Evolutionary conservation across 192 early-diverging fungal genomes (phyloP), one percentile per base, ranked within the genome.

Genomic region (Phlyctochytrium planicorne): DNA sequence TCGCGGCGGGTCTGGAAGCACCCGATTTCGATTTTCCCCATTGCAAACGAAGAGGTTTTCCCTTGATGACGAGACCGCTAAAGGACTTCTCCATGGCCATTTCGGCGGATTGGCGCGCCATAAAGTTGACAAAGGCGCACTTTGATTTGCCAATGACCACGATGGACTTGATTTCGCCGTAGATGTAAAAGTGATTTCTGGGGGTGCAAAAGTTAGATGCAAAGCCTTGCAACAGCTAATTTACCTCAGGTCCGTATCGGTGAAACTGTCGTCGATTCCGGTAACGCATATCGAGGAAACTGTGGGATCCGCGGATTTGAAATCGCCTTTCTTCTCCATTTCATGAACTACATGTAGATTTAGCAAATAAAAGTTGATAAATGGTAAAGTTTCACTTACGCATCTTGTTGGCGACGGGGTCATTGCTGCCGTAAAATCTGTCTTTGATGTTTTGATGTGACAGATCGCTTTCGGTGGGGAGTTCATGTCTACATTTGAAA

Each of bases 391-490:
- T n/a, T 50, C 80, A 81, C 63, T 77, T 83, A 24, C 85, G 64
- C 75, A 97, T 94, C 68, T 91, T 91, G 53, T 85, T 80, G 20
- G 96, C 96, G 17, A 98, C 93, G 3, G 95, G 95, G 72, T 98
- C 96, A 72, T 98, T 97, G 53, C 81, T 86, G 23, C 96, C 96
- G 69, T 93, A 89, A 80, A 96, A 98, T 60, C 96, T 83, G 80
- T 98, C 96, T 59, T 89, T 88, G 59, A 98, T 93, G 76, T 97
- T 98, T 66, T 97, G 95, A 75, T 95, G 82, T 16, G 90, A 80
- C 59, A 95, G 68, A 62, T 95, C 94, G 52, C 88, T 82, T 16
- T 95, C 89, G 60, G 84, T 68, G 14, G 95, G 95, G 74, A 94
- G 81, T 70, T 96, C 96, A 69, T 98, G 96, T 23, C 78, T 77